phyloP scores from a whole-genome alignment of 2,329 filamentous ascomycete genomes.

The Meredithiella fracta region DNA sequence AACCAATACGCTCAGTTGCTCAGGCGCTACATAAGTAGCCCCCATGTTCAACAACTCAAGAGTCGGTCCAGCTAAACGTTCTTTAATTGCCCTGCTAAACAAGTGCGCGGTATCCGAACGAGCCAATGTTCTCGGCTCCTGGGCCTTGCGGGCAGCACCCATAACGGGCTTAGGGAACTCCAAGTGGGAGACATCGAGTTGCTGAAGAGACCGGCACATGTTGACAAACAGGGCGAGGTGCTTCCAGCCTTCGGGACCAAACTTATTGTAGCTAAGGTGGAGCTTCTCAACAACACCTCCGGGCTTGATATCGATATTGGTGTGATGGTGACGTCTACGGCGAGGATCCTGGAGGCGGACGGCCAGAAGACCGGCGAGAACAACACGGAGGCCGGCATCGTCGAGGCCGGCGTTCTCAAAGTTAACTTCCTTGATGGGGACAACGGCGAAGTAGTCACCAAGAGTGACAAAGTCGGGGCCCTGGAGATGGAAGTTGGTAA shows the following conservation, averaged over 20 bases:
- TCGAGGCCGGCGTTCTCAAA: slow-evolving; percentile 75
- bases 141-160: slow-evolving; percentile 16
- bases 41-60: slow-evolving; percentile 74
- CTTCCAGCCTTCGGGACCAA: slow-evolving; percentile 78
- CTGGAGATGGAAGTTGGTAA: slow-evolving; percentile 72
- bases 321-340: slow-evolving; percentile 19
- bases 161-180: slow-evolving; percentile 42
- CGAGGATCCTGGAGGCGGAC: slow-evolving; percentile 50
- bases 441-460: slow-evolving; percentile 84
- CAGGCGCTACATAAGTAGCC: slow-evolving; percentile 55
- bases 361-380: slow-evolving; percentile 71
- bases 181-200: slow-evolving; percentile 72
- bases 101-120: slow-evolving; percentile 41
- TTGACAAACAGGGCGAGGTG: slow-evolving; percentile 80
- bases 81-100: slow-evolving; percentile 57
- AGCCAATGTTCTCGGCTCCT: slow-evolving; percentile 20
- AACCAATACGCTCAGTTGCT: slow-evolving; percentile 60
- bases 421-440: slow-evolving; percentile 73
- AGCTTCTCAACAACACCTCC: slow-evolving; percentile 73
- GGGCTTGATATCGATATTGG: slow-evolving; percentile 27
- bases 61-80: slow-evolving; percentile 57
- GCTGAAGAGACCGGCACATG: slow-evolving; percentile 73
- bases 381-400: slow-evolving; percentile 72
- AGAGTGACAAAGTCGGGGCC: slow-evolving; percentile 71
- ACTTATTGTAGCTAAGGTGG: slow-evolving; percentile 80